Conservation (phyloP, 495 filamentous ascomycete genomes). For the Penicillium simplicissimum region DNA sequence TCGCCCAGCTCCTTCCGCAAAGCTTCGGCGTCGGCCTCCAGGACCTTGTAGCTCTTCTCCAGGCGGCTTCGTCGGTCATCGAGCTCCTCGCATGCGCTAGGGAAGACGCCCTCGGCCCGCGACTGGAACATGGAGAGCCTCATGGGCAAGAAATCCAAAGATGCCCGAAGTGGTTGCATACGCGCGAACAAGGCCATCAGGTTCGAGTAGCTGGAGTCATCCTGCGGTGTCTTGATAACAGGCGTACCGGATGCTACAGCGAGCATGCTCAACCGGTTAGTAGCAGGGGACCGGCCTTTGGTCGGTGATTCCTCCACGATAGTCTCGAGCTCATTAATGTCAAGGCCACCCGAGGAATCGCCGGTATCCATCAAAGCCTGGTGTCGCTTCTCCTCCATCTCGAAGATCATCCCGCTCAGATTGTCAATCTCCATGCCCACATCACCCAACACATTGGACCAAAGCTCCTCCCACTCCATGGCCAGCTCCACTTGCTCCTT, state of each 20-base stretch:
- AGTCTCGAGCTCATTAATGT: slow-evolving; percentile 87
- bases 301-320: slow-evolving; percentile 87
- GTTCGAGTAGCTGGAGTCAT: slow-evolving; percentile 74
- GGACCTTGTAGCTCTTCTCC: slow-evolving; percentile 75
- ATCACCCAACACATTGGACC: slow-evolving; percentile 89
- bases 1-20: slow-evolving; percentile 87
- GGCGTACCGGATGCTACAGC: slow-evolving; percentile 57
- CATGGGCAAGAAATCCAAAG: slow-evolving; percentile 97
- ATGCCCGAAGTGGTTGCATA: slow-evolving; percentile 91
- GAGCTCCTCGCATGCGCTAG: slow-evolving; percentile 86
- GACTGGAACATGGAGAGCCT: slow-evolving; percentile 79
- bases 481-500: slow-evolving; percentile 92
- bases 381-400: slow-evolving; percentile 94
- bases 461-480: slow-evolving; percentile 98
- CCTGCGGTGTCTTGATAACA: slow-evolving; percentile 60
- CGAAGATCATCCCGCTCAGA: slow-evolving; percentile 79
- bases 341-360: slow-evolving; percentile 62
- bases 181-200: slow-evolving; percentile 86
- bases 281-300: slow-evolving; percentile 45
- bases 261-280: slow-evolving; percentile 67
- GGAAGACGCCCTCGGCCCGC: slow-evolving; percentile 74
- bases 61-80: slow-evolving; percentile 67
- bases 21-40: slow-evolving; percentile 84
- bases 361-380: slow-evolving; percentile 61
- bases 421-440: slow-evolving; percentile 89